phyloP scores from a whole-genome alignment of 1,139 yeast genomes.

The Scheffersomyces lignicola region DNA sequence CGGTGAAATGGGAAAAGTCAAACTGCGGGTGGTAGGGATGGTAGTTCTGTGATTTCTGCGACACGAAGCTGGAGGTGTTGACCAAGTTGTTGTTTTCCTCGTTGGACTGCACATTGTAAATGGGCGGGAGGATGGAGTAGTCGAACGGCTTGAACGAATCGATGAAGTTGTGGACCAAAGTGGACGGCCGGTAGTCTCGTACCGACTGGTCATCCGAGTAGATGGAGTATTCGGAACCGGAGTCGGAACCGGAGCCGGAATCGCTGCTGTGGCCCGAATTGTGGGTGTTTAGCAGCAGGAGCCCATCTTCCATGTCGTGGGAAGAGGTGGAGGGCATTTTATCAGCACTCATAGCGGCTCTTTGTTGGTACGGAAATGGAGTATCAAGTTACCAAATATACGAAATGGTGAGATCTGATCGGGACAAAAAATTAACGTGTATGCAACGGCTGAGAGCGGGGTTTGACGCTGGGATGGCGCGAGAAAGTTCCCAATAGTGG shows the following conservation, averaged over 20 bases:
- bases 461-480: too few relatives aligned
- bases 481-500: too few relatives aligned
- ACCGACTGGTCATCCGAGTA: slow-evolving; percentile 5
- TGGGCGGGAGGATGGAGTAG: slow-evolving; percentile 18
- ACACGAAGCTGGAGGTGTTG: neutral
- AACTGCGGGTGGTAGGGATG: slow-evolving; percentile 27
- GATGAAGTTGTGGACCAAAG: slow-evolving; percentile 20
- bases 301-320: slow-evolving; percentile 3
- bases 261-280: neutral
- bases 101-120: slow-evolving; percentile 13
- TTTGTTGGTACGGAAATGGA: neutral
- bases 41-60: slow-evolving; percentile 2
- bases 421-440: too few relatives aligned
- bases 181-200: slow-evolving; percentile 8
- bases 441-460: too few relatives aligned
- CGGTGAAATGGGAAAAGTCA: slow-evolving; percentile 27
- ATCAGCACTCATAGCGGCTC: slow-evolving; percentile 1
- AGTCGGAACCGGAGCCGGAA: slow-evolving; percentile 4
- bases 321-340: slow-evolving; percentile 2
- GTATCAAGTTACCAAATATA: too few relatives aligned
- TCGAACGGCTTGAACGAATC: slow-evolving; percentile 38
- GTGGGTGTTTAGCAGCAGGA: neutral
- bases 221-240: slow-evolving; percentile 4
- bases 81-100: slow-evolving; percentile 10
- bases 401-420: too few relatives aligned